These are phyloP conservation scores for Brassica juncea DNA, from an alignment of 345 rosid species.

Conservation along the genomic window DNA sequence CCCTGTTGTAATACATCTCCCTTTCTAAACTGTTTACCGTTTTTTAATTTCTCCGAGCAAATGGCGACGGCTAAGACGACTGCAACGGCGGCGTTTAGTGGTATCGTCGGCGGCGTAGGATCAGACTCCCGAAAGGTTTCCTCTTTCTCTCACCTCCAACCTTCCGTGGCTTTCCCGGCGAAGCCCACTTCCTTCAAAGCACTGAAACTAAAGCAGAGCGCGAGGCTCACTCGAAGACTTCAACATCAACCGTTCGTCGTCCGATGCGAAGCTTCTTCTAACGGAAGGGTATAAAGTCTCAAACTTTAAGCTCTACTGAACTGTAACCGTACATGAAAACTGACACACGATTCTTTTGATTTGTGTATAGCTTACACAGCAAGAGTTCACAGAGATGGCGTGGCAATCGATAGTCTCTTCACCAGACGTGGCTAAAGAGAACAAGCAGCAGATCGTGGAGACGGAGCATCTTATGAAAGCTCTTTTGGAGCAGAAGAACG, in stretches of 20 bases:
- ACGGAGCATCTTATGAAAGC: constrained; percentile 97
- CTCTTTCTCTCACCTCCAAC: constrained; percentile 42
- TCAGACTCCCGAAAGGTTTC: constrained; percentile 17
- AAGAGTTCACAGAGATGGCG: constrained; percentile 98
- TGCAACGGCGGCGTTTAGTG: constrained; percentile 45
- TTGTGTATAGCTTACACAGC: constrained; percentile 71
- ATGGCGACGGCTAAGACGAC: constrained; percentile 34
- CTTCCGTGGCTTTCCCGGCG: constrained; percentile 46
- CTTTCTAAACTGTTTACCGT: neutral
- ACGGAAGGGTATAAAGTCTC: constrained; percentile 61
- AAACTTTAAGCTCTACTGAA: neutral
- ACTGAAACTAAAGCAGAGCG: constrained; percentile 41
- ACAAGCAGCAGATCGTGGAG: constrained; percentile 98
- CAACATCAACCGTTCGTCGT: constrained; percentile 47
- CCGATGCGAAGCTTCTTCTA: constrained; percentile 62
- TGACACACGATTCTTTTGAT: neutral
- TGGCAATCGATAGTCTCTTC: constrained; percentile 98
- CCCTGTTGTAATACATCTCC: neutral
- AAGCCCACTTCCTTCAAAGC: constrained; percentile 42
- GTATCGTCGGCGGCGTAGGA: constrained; percentile 25
- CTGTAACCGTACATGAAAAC: too few species aligned
- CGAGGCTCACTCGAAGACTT: constrained; percentile 39
- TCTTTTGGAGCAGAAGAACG: constrained; percentile 95
- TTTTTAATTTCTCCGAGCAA: neutral
- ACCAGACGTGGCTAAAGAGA: constrained; percentile 90